These are phyloP conservation scores for Linnemannia zychae DNA, from an alignment of 192 early-diverging fungal genomes.

Conservation along the genomic window DNA sequence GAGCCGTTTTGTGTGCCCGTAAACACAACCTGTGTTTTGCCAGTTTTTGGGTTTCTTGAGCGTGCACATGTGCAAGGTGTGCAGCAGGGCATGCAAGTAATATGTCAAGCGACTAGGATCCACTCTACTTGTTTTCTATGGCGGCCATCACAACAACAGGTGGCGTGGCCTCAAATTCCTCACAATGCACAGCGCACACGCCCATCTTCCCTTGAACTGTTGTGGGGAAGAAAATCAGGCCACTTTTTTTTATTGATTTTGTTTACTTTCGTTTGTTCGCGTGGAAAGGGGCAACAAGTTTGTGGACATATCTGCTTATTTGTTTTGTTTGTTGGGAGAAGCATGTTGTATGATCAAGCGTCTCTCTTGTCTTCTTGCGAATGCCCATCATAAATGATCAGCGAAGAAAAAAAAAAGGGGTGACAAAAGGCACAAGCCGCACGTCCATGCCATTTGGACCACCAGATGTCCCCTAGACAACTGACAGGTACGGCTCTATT, in stretches of 20 bases:
- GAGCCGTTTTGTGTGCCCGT: not conserved
- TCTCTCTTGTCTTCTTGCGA: not conserved
- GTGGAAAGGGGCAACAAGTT: not conserved
- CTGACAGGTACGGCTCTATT: no score
- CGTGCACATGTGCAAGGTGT: not conserved
- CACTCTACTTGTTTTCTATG: not conserved
- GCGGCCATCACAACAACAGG: not conserved
- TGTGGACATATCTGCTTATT: not conserved
- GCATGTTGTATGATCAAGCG: not conserved
- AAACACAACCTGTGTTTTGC: not conserved
- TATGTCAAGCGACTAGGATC: not conserved
- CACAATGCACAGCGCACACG: slow-evolving; percentile 9
- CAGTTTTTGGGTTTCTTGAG: not conserved
- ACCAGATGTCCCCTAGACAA: no score
- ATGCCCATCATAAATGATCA: not conserved
- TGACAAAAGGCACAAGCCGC: not conserved
- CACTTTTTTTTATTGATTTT: slow-evolving; percentile 52
- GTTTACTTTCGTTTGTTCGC: not conserved
- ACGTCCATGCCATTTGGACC: not conserved
- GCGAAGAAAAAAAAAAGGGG: not conserved
- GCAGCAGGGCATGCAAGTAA: not conserved
- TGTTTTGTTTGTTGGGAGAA: not conserved
- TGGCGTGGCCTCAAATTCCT: slow-evolving; percentile 21
- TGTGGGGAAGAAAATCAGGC: slow-evolving; percentile 54
- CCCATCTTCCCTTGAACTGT: not conserved